Conservation (phyloP, 257 asterid genomes). For the Dorcoceras hygrometricum region DNA sequence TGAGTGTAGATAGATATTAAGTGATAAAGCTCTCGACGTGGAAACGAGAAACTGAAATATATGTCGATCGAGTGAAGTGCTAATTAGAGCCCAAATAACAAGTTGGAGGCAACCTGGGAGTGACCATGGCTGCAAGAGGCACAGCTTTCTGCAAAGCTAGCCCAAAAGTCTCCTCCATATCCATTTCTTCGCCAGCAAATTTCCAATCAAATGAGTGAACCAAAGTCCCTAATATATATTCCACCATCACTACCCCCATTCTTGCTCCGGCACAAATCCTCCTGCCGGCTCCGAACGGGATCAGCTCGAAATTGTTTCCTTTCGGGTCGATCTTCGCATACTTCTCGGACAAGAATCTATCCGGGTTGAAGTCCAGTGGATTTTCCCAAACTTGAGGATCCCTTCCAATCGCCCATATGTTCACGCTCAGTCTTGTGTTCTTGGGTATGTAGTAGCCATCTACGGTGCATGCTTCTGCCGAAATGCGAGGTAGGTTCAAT, state of each 20-base stretch:
- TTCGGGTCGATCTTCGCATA: slow-evolving; percentile 31
- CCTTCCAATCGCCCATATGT: slow-evolving; percentile 60
- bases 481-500: slow-evolving; percentile 40
- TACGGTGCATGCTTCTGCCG: slow-evolving; percentile 33
- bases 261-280: slow-evolving; percentile 50
- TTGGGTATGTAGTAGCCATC: slow-evolving; percentile 44
- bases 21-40: too few relatives aligned
- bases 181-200: slow-evolving; percentile 22
- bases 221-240: slow-evolving; percentile 44
- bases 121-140: slow-evolving; percentile 45
- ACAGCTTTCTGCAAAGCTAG: slow-evolving; percentile 47
- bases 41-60: background rate
- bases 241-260: slow-evolving; percentile 49
- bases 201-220: slow-evolving; percentile 53
- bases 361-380: slow-evolving; percentile 41
- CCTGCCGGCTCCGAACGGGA: slow-evolving; percentile 50
- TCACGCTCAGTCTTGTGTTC: slow-evolving; percentile 41
- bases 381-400: slow-evolving; percentile 51
- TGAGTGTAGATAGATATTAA: too few relatives aligned
- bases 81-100: slow-evolving; percentile 23
- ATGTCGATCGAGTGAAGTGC: background rate
- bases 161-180: slow-evolving; percentile 54
- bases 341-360: slow-evolving; percentile 31
- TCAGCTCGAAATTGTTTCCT: slow-evolving; percentile 41
- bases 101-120: slow-evolving; percentile 36